A percentile compares a stretch with the other conserved stretches of the same genome.
Conservation (phyloP, 2,329 filamentous ascomycete genomes). For the Myriosclerotinia duriaeana region DNA sequence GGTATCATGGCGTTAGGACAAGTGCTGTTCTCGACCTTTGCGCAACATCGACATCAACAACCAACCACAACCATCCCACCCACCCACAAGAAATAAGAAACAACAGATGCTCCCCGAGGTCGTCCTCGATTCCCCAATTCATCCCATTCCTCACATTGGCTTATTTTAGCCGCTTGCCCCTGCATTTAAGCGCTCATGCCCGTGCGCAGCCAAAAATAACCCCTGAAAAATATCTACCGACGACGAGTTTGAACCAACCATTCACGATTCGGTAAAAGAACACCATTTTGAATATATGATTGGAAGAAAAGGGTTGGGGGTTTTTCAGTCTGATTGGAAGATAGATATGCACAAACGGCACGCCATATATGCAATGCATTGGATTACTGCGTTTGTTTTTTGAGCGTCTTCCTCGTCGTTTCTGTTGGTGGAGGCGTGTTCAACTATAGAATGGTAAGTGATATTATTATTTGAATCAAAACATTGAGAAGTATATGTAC, state of each 20-base stretch:
- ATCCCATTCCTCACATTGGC: conserved; percentile 3
- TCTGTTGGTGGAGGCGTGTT: conserved; percentile 7
- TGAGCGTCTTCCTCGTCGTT: conserved; percentile 13
- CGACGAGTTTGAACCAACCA: background rate
- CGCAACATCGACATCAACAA: background rate
- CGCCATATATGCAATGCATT: background rate
- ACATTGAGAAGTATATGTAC: conserved; percentile 14
- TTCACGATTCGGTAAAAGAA: background rate
- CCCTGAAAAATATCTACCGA: conserved; percentile 5
- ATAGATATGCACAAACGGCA: conserved; percentile 1
- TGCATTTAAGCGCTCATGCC: conserved; percentile 16
- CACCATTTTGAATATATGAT: background rate
- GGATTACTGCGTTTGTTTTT: background rate
- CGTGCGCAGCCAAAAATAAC: conserved; percentile 4
- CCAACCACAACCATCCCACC: background rate
- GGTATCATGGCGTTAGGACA: too few relatives aligned
- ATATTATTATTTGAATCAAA: background rate
- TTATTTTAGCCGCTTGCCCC: conserved; percentile 9
- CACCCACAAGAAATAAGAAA: background rate
- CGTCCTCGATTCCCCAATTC: background rate
- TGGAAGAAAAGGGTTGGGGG: background rate
- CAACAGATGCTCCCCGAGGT: background rate
- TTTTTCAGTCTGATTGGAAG: conserved; percentile 1
- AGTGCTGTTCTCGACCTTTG: too few relatives aligned
- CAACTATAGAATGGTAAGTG: conserved; percentile 12